Evolutionary conservation across 2,329 filamentous ascomycete species (phyloP), one percentile per base, ranked within the genome.

Genomic region (Penicillium aurantiogriseum): DNA sequence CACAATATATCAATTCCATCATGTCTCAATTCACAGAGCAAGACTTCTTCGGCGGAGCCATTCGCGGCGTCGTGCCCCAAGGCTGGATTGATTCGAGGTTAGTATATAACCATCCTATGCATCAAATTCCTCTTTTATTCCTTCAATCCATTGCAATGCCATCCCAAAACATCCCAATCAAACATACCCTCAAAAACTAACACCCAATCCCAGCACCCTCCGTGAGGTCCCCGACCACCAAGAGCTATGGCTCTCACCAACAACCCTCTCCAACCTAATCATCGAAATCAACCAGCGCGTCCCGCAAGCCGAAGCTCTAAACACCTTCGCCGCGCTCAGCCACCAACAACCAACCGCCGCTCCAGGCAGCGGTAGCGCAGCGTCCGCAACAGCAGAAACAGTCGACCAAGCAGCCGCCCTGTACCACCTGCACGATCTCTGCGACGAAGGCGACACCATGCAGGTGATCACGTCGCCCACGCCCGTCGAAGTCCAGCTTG

Each of bases 201-300:
- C 50, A 19, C 13, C 2, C 13, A 35, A 38, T 29, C 40, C 57
- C 57, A 76, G 72, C 57, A 61, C 65, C 51, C 64, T 75, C 48
- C 72, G 72, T 58, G 66, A 77, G 68, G 67, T 77, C 51, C 74
- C 75, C 42, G 71, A 76, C 59, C 90, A 95, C 74, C 92, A 97
- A 79, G 93, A 97, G 80, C 89, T 97, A 66, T 96, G 87, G 78
- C 88, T 97, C 69, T 91, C 95, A 72, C 83, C 85, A 63, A 83
- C 89, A 61, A 92, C 91, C 49, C 92, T 92, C 74, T 91, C 90
- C 3, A 92, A 85, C 76, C 87, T 96, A 72, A 92, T 96, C 67
- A 84, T 97, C 74, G 93, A 97, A 69, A 91, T 97, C 69, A 89
- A 90, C 54, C 88, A 97, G 78, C 88, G 90, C 55, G 88, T 96